Evolutionary conservation across 148 eudicot genomes (phyloP).

Genomic region (Camellia sinensis): DNA sequence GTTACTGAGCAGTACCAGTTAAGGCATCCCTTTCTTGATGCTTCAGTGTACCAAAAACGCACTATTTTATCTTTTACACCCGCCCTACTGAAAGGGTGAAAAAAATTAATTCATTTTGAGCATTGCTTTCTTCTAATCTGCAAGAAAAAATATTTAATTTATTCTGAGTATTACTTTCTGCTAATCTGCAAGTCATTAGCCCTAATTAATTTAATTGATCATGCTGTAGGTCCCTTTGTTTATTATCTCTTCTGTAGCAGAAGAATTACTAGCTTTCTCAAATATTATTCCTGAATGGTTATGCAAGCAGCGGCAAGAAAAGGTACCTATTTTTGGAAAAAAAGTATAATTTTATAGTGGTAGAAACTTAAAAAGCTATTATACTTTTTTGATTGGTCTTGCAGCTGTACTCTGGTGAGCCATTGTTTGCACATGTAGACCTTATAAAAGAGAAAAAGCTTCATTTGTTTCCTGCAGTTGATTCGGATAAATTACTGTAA

Average conservation of each 20-base stretch:
- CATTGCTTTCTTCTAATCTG: no score
- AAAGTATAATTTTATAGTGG: not conserved
- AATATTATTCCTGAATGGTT: constrained; percentile 89
- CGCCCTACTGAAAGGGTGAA: not conserved
- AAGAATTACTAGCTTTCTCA: constrained; percentile 66
- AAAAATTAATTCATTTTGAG: not conserved
- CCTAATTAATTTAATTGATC: not conserved
- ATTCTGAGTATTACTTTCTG: not conserved
- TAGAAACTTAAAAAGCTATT: not conserved
- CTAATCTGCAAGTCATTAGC: not conserved
- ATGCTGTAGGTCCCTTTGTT: constrained; percentile 65
- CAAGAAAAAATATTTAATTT: not conserved
- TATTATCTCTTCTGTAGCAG: constrained; percentile 73
- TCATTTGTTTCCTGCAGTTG: constrained; percentile 56
- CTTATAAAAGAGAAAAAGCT: constrained; percentile 70
- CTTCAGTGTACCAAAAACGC: not conserved
- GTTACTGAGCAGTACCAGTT: not conserved
- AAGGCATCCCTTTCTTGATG: not conserved
- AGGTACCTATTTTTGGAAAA: constrained; percentile 36
- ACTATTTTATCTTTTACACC: not conserved
- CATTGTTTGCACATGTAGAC: constrained; percentile 66
- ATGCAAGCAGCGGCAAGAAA: constrained; percentile 66
- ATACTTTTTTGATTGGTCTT: constrained; percentile 10
- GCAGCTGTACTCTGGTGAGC: constrained; percentile 82
- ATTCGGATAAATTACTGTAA: constrained; percentile 61